These are phyloP conservation scores for Blumeria hordei DNA, from an alignment of 2,329 filamentous ascomycete species.

Conservation along the genomic window DNA sequence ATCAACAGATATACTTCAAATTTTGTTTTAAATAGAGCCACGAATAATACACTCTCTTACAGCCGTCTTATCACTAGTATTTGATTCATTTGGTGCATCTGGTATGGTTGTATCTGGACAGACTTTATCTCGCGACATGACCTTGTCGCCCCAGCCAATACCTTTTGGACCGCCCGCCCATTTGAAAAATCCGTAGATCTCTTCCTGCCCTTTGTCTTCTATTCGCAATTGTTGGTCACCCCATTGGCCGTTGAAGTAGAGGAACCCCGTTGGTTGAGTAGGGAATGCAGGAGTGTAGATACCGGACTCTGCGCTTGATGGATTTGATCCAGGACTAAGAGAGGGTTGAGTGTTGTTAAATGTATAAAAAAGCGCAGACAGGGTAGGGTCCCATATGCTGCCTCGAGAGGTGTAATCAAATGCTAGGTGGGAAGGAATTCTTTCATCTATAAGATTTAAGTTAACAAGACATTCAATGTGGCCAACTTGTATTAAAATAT, in stretches of 20 bases:
- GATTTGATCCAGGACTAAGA: conserved; percentile 13
- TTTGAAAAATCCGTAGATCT: conserved; percentile 20
- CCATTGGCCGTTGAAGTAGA: conserved; percentile 70
- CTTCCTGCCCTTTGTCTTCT: conserved; percentile 17
- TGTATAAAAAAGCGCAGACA: conserved; percentile 28
- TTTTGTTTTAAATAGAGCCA: background rate
- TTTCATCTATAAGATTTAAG: conserved; percentile 14
- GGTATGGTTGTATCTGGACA: background rate
- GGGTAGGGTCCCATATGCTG: conserved; percentile 40
- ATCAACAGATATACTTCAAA: background rate
- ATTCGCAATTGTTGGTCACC: conserved; percentile 65
- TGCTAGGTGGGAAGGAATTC: conserved; percentile 22
- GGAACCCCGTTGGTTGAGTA: conserved; percentile 56
- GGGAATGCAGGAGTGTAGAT: conserved; percentile 31
- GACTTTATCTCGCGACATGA: background rate
- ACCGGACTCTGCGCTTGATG: background rate
- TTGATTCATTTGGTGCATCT: background rate
- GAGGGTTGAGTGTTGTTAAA: conserved; percentile 14
- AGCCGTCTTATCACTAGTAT: background rate
- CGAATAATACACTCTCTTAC: background rate
- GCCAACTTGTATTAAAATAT: background rate
- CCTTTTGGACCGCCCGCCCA: conserved; percentile 32
- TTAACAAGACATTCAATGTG: background rate
- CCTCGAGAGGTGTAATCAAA: conserved; percentile 39
- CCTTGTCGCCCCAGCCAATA: background rate